These are phyloP conservation scores for Ascochyta fabae DNA, from an alignment of 2,329 filamentous ascomycete genomes.

Conservation along the genomic window DNA sequence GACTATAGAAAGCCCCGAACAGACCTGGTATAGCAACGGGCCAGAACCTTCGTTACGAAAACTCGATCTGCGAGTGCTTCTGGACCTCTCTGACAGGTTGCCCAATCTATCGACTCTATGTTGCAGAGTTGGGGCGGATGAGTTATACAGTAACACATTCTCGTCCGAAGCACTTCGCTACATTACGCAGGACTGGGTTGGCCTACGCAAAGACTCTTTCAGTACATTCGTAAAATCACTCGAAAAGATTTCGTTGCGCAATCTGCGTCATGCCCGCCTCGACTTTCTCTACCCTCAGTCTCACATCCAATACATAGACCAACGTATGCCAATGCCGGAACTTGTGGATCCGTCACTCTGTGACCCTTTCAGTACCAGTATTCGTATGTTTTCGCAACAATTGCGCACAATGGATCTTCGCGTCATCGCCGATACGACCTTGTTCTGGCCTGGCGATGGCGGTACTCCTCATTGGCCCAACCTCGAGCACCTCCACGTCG, in stretches of 20 bases:
- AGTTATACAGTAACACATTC: constrained; percentile 2
- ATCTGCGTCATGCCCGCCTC: constrained; percentile 17
- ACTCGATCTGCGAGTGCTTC: constrained; percentile 21
- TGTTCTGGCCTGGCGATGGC: constrained; percentile 24
- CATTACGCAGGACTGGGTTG: constrained; percentile 22
- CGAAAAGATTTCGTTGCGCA: constrained; percentile 8
- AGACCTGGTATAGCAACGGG: neutral
- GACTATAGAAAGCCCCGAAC: neutral
- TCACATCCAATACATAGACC: constrained; percentile 9
- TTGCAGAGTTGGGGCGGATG: constrained; percentile 9
- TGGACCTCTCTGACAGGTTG: constrained; percentile 17
- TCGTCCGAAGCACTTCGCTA: constrained; percentile 2
- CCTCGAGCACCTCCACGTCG: constrained; percentile 21
- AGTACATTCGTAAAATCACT: constrained; percentile 24
- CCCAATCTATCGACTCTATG: constrained; percentile 5
- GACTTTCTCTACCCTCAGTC: constrained; percentile 9
- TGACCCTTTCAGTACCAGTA: constrained; percentile 28
- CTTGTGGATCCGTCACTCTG: constrained; percentile 15
- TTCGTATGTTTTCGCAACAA: constrained; percentile 23
- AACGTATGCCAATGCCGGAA: constrained; percentile 13
- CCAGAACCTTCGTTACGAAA: constrained; percentile 1
- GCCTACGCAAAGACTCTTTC: constrained; percentile 29
- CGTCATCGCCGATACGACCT: constrained; percentile 20
- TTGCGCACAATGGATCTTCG: constrained; percentile 17
- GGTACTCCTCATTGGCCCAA: constrained; percentile 22